A percentile compares a stretch with the other conserved stretches of the same genome.
phyloP scores from a whole-genome alignment of 2,329 filamentous ascomycete genomes.

The Colletotrichum sp. region DNA sequence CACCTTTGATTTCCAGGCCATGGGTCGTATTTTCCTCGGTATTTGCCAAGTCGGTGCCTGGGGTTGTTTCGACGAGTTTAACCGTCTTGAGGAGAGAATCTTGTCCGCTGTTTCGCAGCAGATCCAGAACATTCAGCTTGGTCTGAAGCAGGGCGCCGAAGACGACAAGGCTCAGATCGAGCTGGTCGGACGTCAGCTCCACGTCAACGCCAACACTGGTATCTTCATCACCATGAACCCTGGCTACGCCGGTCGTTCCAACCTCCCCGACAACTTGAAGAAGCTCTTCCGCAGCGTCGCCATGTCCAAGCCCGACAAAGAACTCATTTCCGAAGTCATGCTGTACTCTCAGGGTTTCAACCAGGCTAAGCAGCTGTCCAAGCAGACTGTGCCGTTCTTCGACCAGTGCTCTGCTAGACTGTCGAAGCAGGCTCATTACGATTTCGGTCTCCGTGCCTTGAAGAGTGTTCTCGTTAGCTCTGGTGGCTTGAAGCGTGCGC shows the following conservation, averaged over 20 bases:
- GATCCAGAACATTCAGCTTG: conserved; percentile 98
- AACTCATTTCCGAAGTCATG: conserved; percentile 99
- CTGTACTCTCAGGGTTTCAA: conserved; percentile 99
- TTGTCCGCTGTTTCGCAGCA: conserved; percentile 98
- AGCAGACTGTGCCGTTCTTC: conserved; percentile 98
- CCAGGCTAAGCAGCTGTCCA: conserved; percentile 90
- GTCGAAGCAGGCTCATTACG: conserved; percentile 98
- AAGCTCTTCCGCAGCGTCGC: conserved; percentile 99
- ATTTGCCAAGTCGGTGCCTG: conserved; percentile 99
- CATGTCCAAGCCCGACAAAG: conserved; percentile 99
- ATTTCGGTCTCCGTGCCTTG: conserved; percentile 95
- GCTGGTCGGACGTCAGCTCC: conserved; percentile 87
- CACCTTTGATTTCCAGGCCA: conserved; percentile 99
- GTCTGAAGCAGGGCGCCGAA: conserved; percentile 82
- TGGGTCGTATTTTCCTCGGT: conserved; percentile 99
- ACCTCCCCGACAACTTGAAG: conserved; percentile 98
- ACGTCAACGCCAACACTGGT: conserved; percentile 90
- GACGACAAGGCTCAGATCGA: conserved; percentile 91
- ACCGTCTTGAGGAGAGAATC: conserved; percentile 96
- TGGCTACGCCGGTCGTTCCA: conserved; percentile 96
- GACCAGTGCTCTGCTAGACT: conserved; percentile 82
- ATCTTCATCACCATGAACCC: conserved; percentile 99
- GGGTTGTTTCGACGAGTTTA: conserved; percentile 99
- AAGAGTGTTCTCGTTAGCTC: conserved; percentile 99
- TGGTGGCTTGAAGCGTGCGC: conserved; percentile 88